phyloP scores from a whole-genome alignment of 257 asterid species.

The Petunia axillaris region DNA sequence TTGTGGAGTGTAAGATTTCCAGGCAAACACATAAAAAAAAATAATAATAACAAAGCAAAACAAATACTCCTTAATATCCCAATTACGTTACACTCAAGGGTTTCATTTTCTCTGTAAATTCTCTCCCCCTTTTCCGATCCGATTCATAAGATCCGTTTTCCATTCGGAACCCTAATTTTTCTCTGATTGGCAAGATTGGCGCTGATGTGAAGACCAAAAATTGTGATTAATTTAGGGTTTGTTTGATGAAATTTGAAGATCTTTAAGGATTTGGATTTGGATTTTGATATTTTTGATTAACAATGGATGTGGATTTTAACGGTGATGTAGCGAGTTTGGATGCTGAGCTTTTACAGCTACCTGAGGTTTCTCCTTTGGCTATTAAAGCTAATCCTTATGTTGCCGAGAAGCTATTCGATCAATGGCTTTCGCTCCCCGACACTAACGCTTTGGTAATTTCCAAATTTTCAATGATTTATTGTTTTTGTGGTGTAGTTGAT shows the following conservation, averaged over 20 bases:
- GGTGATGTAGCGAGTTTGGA: constrained; percentile 80
- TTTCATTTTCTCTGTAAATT: constrained; percentile 29
- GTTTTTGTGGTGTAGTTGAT: neutral
- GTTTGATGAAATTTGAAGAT: constrained; percentile 42
- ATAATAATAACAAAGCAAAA: too few species aligned
- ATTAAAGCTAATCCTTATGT: constrained; percentile 78
- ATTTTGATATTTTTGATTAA: neutral
- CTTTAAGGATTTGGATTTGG: constrained; percentile 35
- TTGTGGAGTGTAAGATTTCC: constrained; percentile 32
- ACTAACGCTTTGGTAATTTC: constrained; percentile 68
- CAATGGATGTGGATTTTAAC: constrained; percentile 85
- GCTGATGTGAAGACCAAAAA: constrained; percentile 7
- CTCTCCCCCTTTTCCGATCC: constrained; percentile 12
- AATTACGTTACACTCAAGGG: constrained; percentile 18
- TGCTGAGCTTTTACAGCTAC: constrained; percentile 84
- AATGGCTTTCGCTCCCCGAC: constrained; percentile 94
- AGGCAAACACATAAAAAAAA: neutral
- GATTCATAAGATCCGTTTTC: constrained; percentile 29
- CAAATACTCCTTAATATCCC: too few species aligned
- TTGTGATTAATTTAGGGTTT: constrained; percentile 28
- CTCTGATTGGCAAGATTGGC: neutral
- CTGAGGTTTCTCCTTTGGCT: constrained; percentile 84
- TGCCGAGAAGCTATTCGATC: constrained; percentile 86
- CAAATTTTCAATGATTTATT: neutral
- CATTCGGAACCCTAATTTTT: constrained; percentile 11